These are phyloP conservation scores for Inga laurina DNA, from an alignment of 306 rosid genomes.

Conservation along the genomic window DNA sequence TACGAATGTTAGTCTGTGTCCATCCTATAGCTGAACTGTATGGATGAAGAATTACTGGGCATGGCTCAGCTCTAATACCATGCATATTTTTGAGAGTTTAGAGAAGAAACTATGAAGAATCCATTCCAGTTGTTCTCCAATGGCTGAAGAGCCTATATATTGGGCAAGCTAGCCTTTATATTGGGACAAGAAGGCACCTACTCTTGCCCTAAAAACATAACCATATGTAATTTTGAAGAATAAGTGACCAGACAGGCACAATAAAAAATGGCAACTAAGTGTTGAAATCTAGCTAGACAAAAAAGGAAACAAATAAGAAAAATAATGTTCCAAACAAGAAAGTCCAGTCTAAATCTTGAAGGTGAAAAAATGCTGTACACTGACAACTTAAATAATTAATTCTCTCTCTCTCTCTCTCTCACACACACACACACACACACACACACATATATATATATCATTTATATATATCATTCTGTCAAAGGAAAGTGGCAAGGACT, in stretches of 20 bases:
- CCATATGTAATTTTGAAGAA: not conserved
- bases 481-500: not conserved
- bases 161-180: not conserved
- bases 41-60: not conserved
- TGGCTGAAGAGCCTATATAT: not conserved
- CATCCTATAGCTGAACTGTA: not conserved
- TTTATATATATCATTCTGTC: not conserved
- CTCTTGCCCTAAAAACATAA: not conserved
- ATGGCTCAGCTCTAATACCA: not conserved
- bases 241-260: not conserved
- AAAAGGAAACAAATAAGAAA: not conserved
- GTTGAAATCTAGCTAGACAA: not conserved
- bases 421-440: too few relatives aligned
- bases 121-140: not conserved
- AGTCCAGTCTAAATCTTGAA: not conserved
- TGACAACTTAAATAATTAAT: not conserved
- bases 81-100: not conserved
- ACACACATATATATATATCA: too few relatives aligned
- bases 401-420: not conserved
- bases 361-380: not conserved
- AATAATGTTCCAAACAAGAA: not conserved
- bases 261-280: not conserved
- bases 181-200: not conserved
- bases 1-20: not conserved
- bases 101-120: not conserved